Evolutionary conservation across 2,329 filamentous ascomycete genomes (phyloP), one percentile per base, ranked within the genome.

Genomic region (Alternaria triticimaculans): DNA sequence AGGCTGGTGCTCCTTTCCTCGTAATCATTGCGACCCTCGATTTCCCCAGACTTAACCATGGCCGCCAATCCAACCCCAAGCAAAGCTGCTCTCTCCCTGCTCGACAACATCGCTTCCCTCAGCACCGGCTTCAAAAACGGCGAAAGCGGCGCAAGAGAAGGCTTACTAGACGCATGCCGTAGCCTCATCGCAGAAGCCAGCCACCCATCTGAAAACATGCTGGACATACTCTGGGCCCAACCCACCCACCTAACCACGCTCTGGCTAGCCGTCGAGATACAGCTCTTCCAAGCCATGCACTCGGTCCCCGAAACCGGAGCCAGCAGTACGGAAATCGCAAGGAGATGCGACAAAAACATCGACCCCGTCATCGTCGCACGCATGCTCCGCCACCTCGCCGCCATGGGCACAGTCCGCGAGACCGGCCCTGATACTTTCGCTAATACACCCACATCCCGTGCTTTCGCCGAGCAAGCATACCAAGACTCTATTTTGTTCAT

Each of bases 321-420:
- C 9, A 51, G 45, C 44, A 55, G n/a, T n/a, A n/a, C n/a, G n/a
- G n/a, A n/a, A n/a, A n/a, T n/a, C n/a, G n/a, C n/a, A n/a, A n/a
- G n/a, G n/a, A n/a, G n/a, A n/a, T n/a, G n/a, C n/a, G n/a, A n/a
- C n/a, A n/a, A 63, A 12, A 44, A 68, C 5, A 62, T 67, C 7
- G 70, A 72, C 25, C 61, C 68, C 1, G 48, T 72, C n/a, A 60
- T 75, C 12, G 69, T 75, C 14, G 71, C 64, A 5, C 70, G 72
- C 55, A 72, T 76, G 70, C 66, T 76, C 9, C 70, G 72, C 10
- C 73, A 76, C 62, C 68, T 76, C n/a, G 68, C 72, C 8, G 71
- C 73, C 54, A 73, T 72, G 66, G 51, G 65, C 18, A 73, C 71
- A 0, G 49, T 75, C 1, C 66, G 55, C 20, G 72, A 73, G 25